Evolutionary conservation across 805 yeast genomes (phyloP).

Genomic region (Metschnikowia lochheadii): DNA sequence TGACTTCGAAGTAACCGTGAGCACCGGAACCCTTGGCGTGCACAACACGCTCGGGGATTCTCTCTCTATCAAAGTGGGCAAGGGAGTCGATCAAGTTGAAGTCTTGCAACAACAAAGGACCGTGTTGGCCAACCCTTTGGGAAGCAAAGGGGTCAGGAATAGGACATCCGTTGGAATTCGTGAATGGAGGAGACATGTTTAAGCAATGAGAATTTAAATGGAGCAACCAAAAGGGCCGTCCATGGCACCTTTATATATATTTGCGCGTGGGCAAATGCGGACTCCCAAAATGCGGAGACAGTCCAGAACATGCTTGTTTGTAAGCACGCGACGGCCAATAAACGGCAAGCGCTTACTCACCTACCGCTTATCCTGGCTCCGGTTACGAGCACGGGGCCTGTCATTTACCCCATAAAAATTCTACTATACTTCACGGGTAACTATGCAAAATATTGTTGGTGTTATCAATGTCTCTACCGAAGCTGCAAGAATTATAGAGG

Average conservation of each 20-base stretch:
- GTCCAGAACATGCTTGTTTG: conserved; percentile 11
- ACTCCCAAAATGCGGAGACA: conserved; percentile 2
- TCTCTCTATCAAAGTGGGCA: conserved; percentile 85
- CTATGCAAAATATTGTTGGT: too few species aligned
- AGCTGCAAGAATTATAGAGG: too few species aligned
- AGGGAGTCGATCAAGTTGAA: conserved; percentile 73
- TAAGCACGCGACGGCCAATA: conserved; percentile 9
- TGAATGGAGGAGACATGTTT: conserved; percentile 53
- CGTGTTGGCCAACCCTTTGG: conserved; percentile 69
- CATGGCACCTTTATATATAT: neutral
- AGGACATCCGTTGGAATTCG: conserved; percentile 77
- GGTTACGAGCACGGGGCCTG: neutral
- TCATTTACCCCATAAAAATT: neutral
- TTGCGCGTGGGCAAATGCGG: neutral
- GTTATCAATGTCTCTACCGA: too few species aligned
- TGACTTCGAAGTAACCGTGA: conserved; percentile 79
- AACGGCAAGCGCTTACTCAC: conserved; percentile 4
- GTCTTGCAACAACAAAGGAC: conserved; percentile 80
- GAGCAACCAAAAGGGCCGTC: neutral
- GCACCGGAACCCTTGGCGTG: conserved; percentile 96
- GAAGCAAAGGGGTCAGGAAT: conserved; percentile 72
- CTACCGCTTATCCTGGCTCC: neutral
- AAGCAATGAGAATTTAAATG: neutral
- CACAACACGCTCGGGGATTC: conserved; percentile 90
- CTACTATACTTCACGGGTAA: too few species aligned